These are phyloP conservation scores for Pholiota microspora DNA, from an alignment of 768 basidiomycete genomes.

Conservation along the genomic window DNA sequence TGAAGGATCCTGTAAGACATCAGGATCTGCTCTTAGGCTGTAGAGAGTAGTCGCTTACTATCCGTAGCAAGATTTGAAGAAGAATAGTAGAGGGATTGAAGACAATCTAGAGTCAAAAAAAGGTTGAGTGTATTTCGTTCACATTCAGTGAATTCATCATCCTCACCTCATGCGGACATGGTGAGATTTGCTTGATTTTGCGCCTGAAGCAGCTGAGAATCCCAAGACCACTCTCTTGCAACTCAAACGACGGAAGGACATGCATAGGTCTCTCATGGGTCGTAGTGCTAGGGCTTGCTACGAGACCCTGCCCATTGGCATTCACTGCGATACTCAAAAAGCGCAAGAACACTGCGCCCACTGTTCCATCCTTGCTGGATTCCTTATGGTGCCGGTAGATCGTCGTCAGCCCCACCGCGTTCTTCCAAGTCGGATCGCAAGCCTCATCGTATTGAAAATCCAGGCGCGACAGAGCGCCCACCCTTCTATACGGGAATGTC, in stretches of 20 bases:
- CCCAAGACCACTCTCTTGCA: neutral
- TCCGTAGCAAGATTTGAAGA: neutral
- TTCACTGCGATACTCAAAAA: conserved; percentile 3
- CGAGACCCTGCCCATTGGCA: neutral
- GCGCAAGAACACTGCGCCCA: conserved; percentile 4
- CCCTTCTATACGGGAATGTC: conserved; percentile 3
- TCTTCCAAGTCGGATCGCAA: neutral
- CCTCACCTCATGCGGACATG: conserved; percentile 1
- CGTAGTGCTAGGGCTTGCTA: neutral
- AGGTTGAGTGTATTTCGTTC: too few relatives aligned
- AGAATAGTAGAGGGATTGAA: conserved; percentile 5
- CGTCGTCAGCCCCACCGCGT: conserved; percentile 1
- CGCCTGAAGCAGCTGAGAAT: neutral
- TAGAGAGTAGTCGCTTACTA: neutral
- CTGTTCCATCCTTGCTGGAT: neutral
- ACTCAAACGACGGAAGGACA: conserved; percentile 1
- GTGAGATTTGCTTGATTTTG: neutral
- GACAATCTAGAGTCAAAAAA: neutral
- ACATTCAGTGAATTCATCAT: too few relatives aligned
- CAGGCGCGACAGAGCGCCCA: neutral
- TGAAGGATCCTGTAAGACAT: neutral
- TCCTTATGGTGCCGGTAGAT: conserved; percentile 4
- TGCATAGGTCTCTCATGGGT: neutral
- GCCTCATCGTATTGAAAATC: neutral
- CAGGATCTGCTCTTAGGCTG: neutral